Base-by-base conservation (phyloP, 306 rosid genomes). In the Benincasa hispida region DNA sequence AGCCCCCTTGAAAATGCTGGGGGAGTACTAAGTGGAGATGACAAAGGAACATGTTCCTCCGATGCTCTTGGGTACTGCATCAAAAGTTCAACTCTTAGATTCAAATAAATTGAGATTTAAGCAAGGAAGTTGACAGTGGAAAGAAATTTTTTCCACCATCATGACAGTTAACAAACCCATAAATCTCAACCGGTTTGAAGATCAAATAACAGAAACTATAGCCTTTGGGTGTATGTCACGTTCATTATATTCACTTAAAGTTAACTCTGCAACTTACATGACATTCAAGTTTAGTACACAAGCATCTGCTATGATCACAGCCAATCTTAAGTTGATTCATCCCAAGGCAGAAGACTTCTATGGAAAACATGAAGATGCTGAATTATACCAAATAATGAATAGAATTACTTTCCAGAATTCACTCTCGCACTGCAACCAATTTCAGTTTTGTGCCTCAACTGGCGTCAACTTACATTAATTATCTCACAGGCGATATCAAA, bases 1-100 rank as follows among this genome's bases (percentile, higher is more conserved):
- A 88, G 93, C 77, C 92, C 87, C 5, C 86, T 63, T 63, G 98
- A 76, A 77, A 87, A 83, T 77, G 84, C 82, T 74, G 93, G 54
- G 69, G 86, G 65, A 77, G 83, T 84, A 69, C 83, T 86, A 22
- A 65, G 91, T 77, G 80, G 88, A 72, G 97, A 88, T 54, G 99
- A 90, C 78, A 90, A 57, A 2, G 92, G 99, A 58, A 88, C 85
- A 57, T 87, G 96, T 91, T 95, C 98, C 28, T 87, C 98, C 13
- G 88, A 86, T 78, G 88, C 83, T 80, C 88, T 85, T 56, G 93
- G 99, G 68, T 88, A 89, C 97, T 92, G 90, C 81, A 80, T 50
- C 79, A 63, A 84, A 24, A 83, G 78, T 77, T 54, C 81, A 63
- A 83, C n/a, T 83, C 81, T 75, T 62, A 47, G 67, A 34, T 74